Evolutionary conservation across 1,139 yeast species (phyloP), one percentile per base, ranked within the genome.

Genomic region (Hyphopichia khmerensis): DNA sequence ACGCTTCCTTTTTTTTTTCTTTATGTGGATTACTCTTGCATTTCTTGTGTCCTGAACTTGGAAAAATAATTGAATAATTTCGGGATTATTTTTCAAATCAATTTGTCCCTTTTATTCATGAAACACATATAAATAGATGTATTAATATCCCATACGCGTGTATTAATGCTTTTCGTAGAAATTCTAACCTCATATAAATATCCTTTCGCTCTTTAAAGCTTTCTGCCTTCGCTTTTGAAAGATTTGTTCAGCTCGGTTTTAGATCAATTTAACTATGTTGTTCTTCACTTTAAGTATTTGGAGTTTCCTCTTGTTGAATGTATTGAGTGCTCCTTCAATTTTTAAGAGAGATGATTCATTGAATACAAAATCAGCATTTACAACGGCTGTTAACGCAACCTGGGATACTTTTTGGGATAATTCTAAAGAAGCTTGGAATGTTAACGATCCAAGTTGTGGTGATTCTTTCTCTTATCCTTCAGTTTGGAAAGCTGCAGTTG

Each of bases 371-470:
- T 16, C 40, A 8, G 46, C 46, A 3, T 43, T 43, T 35, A 15
- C 39, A 2, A 26, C 29, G 19, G 46, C 48, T 2, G 41, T 41
- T n/a, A 38, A 47, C 16, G 38, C 46, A 7, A 40, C 43, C 8
- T 51, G 56, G 55, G 23, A 33, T 17, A 39, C 50, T 9, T 53
- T 52, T 43, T 54, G 57, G 57, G 44, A 45, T 29, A 38, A 23
- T 23, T 33, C 35, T 1, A 18, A 42, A 6, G 36, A 42, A 16
- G 36, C 38, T 9, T 53, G 58, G 58, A 43, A 51, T 36, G 42
- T 37, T 4, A 38, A 44, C 31, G 52, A 47, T 29, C 41, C 36
- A n/a, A 48, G 50, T 30, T 39, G 40, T 19, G 30, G 37, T 6
- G 39, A 17, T 19, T 27, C 36, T 7, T 33, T 42, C 16, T 16